These are phyloP conservation scores for Cruciata laevipes DNA, from an alignment of 257 asterid genomes.

Conservation along the genomic window DNA sequence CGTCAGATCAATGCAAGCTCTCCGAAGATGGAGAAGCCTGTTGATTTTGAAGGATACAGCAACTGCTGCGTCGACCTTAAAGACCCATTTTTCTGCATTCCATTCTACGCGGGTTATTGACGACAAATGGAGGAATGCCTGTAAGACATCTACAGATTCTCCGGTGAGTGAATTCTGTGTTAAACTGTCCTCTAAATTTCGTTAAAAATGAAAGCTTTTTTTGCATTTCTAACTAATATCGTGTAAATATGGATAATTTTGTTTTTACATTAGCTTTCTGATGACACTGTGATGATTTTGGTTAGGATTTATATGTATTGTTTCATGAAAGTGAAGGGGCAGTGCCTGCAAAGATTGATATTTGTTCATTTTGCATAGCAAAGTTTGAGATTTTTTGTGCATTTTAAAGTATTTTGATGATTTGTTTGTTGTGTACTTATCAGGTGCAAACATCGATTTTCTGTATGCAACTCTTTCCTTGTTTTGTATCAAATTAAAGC, in stretches of 20 bases:
- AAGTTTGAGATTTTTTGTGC: too few species aligned
- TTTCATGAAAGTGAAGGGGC: background rate
- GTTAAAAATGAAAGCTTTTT: background rate
- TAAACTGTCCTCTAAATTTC: background rate
- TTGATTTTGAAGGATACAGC: constrained; percentile 35
- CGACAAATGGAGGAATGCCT: constrained; percentile 47
- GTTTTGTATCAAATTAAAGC: background rate
- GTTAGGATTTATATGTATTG: background rate
- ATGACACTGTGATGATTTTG: constrained; percentile 1
- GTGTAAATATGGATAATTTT: background rate
- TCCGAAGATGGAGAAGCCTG: too few species aligned
- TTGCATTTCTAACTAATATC: background rate
- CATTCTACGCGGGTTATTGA: constrained; percentile 39
- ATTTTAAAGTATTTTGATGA: too few species aligned
- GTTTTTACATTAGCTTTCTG: background rate
- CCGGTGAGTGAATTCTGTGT: constrained; percentile 30
- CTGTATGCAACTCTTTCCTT: background rate
- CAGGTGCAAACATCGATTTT: too few species aligned
- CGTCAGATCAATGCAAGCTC: too few species aligned
- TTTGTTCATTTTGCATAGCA: background rate
- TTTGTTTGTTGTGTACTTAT: background rate
- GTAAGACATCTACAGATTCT: constrained; percentile 27
- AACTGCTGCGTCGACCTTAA: constrained; percentile 18
- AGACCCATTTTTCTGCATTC: constrained; percentile 36
- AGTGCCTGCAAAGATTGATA: background rate